Evolutionary conservation across 371 early-diverging fungal species (phyloP).

Genomic region (Capniomyces stellatus): DNA sequence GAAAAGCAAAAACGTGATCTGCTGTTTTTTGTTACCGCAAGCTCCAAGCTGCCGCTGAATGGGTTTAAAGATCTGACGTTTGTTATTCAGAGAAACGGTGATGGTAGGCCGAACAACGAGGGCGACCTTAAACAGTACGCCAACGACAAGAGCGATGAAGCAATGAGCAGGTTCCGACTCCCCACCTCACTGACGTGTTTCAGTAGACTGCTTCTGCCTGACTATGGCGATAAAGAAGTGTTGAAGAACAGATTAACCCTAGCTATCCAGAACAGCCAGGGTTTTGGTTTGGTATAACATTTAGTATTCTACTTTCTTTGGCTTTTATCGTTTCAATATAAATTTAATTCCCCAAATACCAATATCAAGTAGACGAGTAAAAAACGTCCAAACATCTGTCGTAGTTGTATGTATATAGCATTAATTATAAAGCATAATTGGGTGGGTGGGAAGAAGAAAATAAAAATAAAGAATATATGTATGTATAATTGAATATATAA

Average conservation of each 20-base stretch:
- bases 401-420: too few relatives aligned
- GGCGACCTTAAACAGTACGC: too few relatives aligned
- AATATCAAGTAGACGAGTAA: too few relatives aligned
- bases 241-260: slow-evolving; percentile 53
- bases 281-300: slow-evolving; percentile 67
- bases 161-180: slow-evolving; percentile 55
- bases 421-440: too few relatives aligned
- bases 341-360: too few relatives aligned
- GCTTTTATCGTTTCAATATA: too few relatives aligned
- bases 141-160: not conserved
- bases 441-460: too few relatives aligned
- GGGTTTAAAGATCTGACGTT: slow-evolving; percentile 57
- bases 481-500: too few relatives aligned
- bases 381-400: too few relatives aligned
- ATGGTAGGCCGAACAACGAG: too few relatives aligned
- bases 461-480: too few relatives aligned
- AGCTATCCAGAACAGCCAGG: slow-evolving; percentile 73
- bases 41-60: slow-evolving; percentile 52
- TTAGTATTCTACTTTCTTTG: too few relatives aligned
- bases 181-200: slow-evolving; percentile 80
- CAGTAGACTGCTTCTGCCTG: slow-evolving; percentile 79
- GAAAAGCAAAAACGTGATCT: slow-evolving; percentile 36
- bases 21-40: slow-evolving; percentile 62
- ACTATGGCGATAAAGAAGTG: slow-evolving; percentile 61
- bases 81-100: slow-evolving; percentile 83